A percentile compares a stretch with the other conserved stretches of the same genome.
These are phyloP conservation scores for Trametes coccinea DNA, from an alignment of 768 basidiomycete genomes.

Conservation along the genomic window DNA sequence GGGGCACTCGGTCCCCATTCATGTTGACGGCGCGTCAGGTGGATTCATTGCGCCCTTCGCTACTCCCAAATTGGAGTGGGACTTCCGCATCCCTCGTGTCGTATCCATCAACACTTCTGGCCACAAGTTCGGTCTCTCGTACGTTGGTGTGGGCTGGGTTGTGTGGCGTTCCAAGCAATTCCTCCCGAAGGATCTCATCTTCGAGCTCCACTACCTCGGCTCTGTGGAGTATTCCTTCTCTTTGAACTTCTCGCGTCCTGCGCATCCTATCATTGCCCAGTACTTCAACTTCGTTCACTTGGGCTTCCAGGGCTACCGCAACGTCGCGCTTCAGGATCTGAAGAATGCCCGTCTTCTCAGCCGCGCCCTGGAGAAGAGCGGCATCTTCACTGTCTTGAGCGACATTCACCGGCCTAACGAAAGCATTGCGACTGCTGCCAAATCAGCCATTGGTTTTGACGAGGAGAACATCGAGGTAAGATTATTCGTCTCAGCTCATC, in stretches of 20 bases:
- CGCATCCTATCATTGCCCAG: slow-evolving; percentile 60
- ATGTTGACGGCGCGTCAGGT: slow-evolving; percentile 60
- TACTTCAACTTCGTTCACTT: slow-evolving; percentile 67
- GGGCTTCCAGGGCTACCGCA: slow-evolving; percentile 54
- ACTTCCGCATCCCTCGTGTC: slow-evolving; percentile 60
- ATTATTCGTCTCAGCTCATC: neutral
- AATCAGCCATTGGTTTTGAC: slow-evolving; percentile 40
- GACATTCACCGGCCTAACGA: slow-evolving; percentile 52
- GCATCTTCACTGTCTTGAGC: slow-evolving; percentile 52
- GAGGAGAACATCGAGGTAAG: slow-evolving; percentile 61
- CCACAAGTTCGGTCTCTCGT: slow-evolving; percentile 60
- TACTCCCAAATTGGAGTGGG: slow-evolving; percentile 54
- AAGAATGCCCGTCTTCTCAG: slow-evolving; percentile 67
- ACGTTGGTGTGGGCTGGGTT: slow-evolving; percentile 65
- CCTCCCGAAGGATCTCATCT: slow-evolving; percentile 71
- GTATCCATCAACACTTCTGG: slow-evolving; percentile 59
- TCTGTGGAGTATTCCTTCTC: slow-evolving; percentile 76
- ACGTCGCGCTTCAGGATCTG: slow-evolving; percentile 48
- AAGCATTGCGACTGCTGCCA: slow-evolving; percentile 28
- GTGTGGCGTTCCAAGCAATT: slow-evolving; percentile 57
- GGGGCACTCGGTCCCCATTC: slow-evolving; percentile 41
- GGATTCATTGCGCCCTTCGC: slow-evolving; percentile 67
- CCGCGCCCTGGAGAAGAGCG: slow-evolving; percentile 58
- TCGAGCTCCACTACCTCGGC: slow-evolving; percentile 55
- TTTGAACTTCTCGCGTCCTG: slow-evolving; percentile 61